Conservation (phyloP, 1,284 basidiomycete species). For the Omphalotus olearius region DNA sequence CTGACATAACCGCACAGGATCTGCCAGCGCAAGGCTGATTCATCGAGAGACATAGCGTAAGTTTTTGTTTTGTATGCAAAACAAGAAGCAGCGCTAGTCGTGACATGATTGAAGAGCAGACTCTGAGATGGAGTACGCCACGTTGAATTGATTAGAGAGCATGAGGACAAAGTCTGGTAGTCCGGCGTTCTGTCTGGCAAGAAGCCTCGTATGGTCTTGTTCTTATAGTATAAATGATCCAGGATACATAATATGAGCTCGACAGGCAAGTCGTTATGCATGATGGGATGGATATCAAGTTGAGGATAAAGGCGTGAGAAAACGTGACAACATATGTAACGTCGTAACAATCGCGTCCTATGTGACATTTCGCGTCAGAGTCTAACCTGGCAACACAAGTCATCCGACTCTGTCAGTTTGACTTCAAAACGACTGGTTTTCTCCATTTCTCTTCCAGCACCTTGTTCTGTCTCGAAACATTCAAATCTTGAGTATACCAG, state of each 20-base stretch:
- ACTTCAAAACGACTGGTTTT: no score
- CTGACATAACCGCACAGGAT: conserved; percentile 7
- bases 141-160: conserved; percentile 30
- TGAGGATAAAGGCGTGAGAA: no score
- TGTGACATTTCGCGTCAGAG: no score
- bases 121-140: conserved; percentile 38
- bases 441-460: no score
- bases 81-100: conserved; percentile 11
- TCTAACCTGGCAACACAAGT: no score
- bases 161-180: conserved; percentile 27
- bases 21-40: not conserved
- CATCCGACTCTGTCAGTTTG: no score
- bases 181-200: conserved; percentile 24
- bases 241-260: conserved; percentile 44
- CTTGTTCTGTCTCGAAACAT: no score
- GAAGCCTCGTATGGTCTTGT: not conserved
- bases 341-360: no score
- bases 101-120: conserved; percentile 34
- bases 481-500: no score
- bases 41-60: no score
- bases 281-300: no score
- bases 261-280: not conserved
- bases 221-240: conserved; percentile 31
- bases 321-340: no score
- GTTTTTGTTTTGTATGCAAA: not conserved